Conservation (phyloP, 352 stramenopile genomes). For the Phytophthora gonapodyides region DNA sequence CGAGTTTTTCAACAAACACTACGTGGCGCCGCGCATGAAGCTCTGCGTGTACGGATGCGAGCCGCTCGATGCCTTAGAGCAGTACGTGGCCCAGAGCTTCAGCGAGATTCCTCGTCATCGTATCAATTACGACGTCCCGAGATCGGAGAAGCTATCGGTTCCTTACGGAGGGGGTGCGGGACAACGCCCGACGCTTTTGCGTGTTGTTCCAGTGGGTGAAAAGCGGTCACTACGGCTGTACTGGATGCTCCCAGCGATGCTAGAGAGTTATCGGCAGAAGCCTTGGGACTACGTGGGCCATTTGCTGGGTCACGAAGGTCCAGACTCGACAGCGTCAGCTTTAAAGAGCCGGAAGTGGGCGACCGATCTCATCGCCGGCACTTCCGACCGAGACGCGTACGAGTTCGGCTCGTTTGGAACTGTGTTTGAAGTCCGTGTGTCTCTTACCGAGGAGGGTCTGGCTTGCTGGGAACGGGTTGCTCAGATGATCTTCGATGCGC, state of each 20-base stretch:
- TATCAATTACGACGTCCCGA: constrained; percentile 5
- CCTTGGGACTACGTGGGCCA: constrained; percentile 56
- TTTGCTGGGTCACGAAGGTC: constrained; percentile 60
- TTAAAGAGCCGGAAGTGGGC: constrained; percentile 51
- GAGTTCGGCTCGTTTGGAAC: constrained; percentile 67
- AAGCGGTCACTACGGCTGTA: constrained; percentile 52
- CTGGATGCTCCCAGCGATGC: constrained; percentile 56
- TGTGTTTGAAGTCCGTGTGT: constrained; percentile 59
- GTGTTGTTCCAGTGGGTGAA: constrained; percentile 52
- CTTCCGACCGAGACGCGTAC: constrained; percentile 57
- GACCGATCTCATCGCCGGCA: constrained; percentile 50
- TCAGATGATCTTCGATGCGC: constrained; percentile 51
- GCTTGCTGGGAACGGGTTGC: constrained; percentile 50
- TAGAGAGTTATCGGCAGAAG: constrained; percentile 50
- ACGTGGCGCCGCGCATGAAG: constrained; percentile 71
- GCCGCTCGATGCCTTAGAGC: constrained; percentile 58
- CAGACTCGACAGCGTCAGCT: constrained; percentile 43
- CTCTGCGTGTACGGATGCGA: constrained; percentile 73
- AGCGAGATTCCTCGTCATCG: constrained; percentile 34
- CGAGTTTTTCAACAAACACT: constrained; percentile 60
- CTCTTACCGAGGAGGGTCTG: constrained; percentile 51
- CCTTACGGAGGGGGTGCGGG: constrained; percentile 39
- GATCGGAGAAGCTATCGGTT: constrained; percentile 3
- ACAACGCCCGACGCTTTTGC: constrained; percentile 39
- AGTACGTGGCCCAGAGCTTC: constrained; percentile 62